These are phyloP conservation scores for Neurospora africana DNA, from an alignment of 495 filamentous ascomycete genomes.

Conservation along the genomic window DNA sequence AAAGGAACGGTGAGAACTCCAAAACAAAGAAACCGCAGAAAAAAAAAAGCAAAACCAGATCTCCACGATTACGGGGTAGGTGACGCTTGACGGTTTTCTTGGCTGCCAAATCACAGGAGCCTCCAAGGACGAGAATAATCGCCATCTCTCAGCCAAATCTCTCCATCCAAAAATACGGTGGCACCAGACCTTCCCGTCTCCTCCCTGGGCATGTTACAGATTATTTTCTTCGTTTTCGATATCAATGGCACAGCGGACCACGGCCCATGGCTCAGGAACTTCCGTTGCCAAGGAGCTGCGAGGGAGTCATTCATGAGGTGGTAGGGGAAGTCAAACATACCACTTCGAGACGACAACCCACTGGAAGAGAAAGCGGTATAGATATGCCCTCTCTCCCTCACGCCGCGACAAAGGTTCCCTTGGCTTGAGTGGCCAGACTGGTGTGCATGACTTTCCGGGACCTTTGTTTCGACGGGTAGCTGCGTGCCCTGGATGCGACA, in stretches of 20 bases:
- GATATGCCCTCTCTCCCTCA: not conserved
- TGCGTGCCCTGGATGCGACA: not conserved
- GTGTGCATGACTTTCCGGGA: not conserved
- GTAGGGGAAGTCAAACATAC: not conserved
- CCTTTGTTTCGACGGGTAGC: not conserved
- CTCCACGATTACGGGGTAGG: not conserved
- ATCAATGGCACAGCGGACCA: not conserved
- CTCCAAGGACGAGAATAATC: not conserved
- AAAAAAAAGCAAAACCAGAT: not conserved
- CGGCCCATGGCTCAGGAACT: not conserved
- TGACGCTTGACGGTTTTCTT: not conserved
- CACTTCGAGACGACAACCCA: not conserved
- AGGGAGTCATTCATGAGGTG: not conserved
- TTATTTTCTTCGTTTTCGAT: not conserved
- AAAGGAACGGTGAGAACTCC: not conserved
- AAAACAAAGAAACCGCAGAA: not conserved
- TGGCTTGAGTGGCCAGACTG: not conserved
- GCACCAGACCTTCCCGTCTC: not conserved
- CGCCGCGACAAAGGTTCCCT: not conserved
- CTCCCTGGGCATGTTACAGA: not conserved
- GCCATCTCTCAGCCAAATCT: not conserved
- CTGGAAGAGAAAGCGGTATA: not conserved
- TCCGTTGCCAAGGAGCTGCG: not conserved
- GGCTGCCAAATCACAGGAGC: not conserved
- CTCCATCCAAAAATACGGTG: not conserved